Evolutionary conservation across 2,329 filamentous ascomycete species (phyloP), one percentile per base, ranked within the genome.

Genomic region (Aspergillus sclerotialis): DNA sequence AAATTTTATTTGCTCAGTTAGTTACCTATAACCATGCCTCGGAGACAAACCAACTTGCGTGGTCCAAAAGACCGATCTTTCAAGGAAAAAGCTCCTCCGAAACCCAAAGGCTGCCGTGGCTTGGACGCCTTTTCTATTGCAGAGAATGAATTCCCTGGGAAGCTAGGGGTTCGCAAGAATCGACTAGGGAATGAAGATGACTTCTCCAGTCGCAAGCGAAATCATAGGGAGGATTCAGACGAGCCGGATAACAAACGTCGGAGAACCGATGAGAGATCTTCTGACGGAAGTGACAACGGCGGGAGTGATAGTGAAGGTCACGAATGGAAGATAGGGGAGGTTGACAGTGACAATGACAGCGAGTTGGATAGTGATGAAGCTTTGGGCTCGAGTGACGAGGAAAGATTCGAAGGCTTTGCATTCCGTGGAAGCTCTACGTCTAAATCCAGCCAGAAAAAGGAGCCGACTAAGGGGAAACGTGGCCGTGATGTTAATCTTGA

Each of bases 261-360:
- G 36, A 52, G 53, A 35, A 63, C 53, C 12, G 52, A 52, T 15
- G 61, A 60, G 17, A 6, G 10, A 10, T 10, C 19, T 6, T 60
- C 58, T 30, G 59, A 56, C 10, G 72, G 73, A 17, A 72, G 73
- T 43, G 69, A 77, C 11, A 84, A 89, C 38, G 78, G 81, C 43
- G 85, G 84, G 7, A 89, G 82, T 47, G 89, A 94, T 53, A 86
- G 82, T 40, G 84, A 89, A 40, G 88, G 87, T 14, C 84, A 93
- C 50, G 79, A 84, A 52, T 94, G 87, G 87, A 80, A 74, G 32
- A 69, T 94, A 32, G 88, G 89, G 16, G 67, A 78, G 30, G 77
- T 81, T 14, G 75, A 73, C 31, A 76, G 73, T 28, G 78, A 82
- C 34, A 73, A 82, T 42, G 81, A 84, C 49, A 78, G 75, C 35